These are phyloP conservation scores for Botrytis paeoniae DNA, from an alignment of 2,329 filamentous ascomycete species.

Conservation along the genomic window DNA sequence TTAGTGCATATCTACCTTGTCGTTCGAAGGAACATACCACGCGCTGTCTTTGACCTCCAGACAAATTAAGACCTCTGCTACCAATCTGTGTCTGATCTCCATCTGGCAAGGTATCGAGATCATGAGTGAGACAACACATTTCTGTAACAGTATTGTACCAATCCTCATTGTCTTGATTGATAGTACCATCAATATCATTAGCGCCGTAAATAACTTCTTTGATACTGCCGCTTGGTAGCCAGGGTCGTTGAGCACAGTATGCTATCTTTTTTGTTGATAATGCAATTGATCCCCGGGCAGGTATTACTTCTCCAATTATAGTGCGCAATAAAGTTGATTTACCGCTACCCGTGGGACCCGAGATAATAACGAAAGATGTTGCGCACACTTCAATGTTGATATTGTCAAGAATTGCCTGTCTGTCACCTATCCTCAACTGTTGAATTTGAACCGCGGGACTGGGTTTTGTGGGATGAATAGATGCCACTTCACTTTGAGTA, in stretches of 20 bases:
- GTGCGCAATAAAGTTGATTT: conserved; percentile 37
- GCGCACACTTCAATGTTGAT: not conserved
- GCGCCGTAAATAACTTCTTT: conserved; percentile 36
- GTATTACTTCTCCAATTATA: conserved; percentile 36
- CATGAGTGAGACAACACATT: conserved; percentile 30
- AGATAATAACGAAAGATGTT: conserved; percentile 17
- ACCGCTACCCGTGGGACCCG: conserved; percentile 36
- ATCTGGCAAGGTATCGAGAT: conserved; percentile 36
- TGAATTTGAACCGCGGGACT: not conserved
- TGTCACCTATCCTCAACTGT: not conserved
- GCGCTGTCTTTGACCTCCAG: conserved; percentile 46
- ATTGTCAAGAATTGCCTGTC: conserved; percentile 2
- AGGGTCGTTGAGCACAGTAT: conserved; percentile 42
- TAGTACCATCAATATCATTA: conserved; percentile 29
- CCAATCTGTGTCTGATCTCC: conserved; percentile 43
- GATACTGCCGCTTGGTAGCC: conserved; percentile 41
- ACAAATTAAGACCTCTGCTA: conserved; percentile 44
- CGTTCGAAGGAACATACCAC: conserved; percentile 33
- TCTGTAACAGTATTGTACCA: conserved; percentile 39
- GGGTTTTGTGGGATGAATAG: not conserved
- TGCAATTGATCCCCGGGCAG: conserved; percentile 31
- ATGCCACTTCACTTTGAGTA: not conserved
- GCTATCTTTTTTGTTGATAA: conserved; percentile 35
- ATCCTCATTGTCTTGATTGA: conserved; percentile 20
- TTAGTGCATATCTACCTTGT: not conserved